Conservation (phyloP, 805 yeast species). For the Wickerhamiella brachini region DNA sequence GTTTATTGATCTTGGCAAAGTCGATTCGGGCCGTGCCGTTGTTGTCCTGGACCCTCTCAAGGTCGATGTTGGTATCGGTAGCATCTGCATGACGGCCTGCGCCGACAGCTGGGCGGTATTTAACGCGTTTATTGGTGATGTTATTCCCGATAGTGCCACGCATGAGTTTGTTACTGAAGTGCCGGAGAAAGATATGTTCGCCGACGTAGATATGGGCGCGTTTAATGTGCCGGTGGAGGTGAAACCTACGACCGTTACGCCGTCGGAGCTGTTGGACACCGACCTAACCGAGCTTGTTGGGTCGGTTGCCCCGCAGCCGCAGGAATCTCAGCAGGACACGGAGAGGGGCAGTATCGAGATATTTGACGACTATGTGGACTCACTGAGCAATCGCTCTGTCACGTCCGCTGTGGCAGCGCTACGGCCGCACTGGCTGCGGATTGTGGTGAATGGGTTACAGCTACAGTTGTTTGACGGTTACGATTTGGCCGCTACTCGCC, state of each 20-base stretch:
- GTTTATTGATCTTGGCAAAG: neutral
- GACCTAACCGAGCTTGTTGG: neutral
- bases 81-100: neutral
- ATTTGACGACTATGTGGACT: neutral
- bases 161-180: neutral
- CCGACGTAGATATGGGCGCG: constrained; percentile 12
- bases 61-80: neutral
- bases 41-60: neutral
- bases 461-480: constrained; percentile 69
- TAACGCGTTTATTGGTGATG: neutral
- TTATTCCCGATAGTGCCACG: neutral
- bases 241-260: neutral
- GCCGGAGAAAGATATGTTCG: neutral
- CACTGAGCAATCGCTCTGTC: neutral
- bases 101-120: neutral
- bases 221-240: constrained; percentile 12
- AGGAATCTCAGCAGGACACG: neutral
- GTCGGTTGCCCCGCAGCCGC: neutral
- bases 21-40: neutral
- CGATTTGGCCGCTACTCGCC: constrained; percentile 76
- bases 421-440: neutral
- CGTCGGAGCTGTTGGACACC: neutral
- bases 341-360: neutral
- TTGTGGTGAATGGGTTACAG: neutral
- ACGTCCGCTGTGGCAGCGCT: neutral